These are phyloP conservation scores for sweet orange (Citrus sinensis) DNA, from an alignment of 345 rosid species.

Conservation along the genomic window DVS_A1.0 CM039165.1:21724501-21725000, in stretches of 20 bases:
- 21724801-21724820: not conserved
- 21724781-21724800: not conserved
- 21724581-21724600: not conserved
- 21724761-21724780: not conserved
- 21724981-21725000: slow-evolving; percentile 71
- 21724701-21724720: not conserved
- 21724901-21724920: not conserved
- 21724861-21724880: not conserved
- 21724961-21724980: slow-evolving; percentile 16
- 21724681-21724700: not conserved
- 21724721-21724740: not conserved
- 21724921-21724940: not conserved
- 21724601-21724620: not conserved
- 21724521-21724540: not conserved
- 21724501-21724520: not conserved
- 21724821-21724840: not conserved
- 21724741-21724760: not conserved
- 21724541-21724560: not conserved
- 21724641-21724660: not conserved
- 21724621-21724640: not conserved
- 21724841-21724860: not conserved
- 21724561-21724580: not conserved
- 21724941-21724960: not conserved
- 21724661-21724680: not conserved
- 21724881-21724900: not conserved